These are phyloP conservation scores for Puya raimondii DNA, from an alignment of 176 grass and related monocot genomes.

Conservation along the genomic window DNA sequence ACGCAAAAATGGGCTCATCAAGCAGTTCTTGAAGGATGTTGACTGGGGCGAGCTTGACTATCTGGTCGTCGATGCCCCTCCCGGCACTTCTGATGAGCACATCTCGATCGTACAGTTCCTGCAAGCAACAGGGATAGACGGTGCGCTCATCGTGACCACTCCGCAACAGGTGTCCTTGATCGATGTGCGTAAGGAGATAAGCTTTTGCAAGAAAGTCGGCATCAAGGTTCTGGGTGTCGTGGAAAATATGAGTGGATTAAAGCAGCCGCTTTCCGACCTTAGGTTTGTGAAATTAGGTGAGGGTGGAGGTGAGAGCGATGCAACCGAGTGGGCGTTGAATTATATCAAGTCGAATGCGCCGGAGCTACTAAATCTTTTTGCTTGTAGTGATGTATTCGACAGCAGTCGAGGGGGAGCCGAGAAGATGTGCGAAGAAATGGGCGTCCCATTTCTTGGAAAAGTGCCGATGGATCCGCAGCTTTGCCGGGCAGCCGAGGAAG, in stretches of 20 bases:
- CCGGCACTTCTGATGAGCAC: slow-evolving; percentile 70
- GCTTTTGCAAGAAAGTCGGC: slow-evolving; percentile 76
- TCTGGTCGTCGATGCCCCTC: slow-evolving; percentile 62
- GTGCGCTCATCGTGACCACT: slow-evolving; percentile 77
- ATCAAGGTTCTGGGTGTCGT: slow-evolving; percentile 53
- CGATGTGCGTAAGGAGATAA: slow-evolving; percentile 63
- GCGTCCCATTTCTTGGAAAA: slow-evolving; percentile 78
- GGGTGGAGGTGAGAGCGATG: slow-evolving; percentile 37
- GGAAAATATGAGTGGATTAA: slow-evolving; percentile 76
- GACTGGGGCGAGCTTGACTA: slow-evolving; percentile 78
- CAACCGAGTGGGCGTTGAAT: slow-evolving; percentile 39
- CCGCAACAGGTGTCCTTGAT: slow-evolving; percentile 76
- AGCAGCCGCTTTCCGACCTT: slow-evolving; percentile 43
- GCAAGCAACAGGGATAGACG: slow-evolving; percentile 66
- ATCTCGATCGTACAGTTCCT: slow-evolving; percentile 96
- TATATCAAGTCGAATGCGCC: slow-evolving; percentile 64
- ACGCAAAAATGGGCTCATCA: slow-evolving; percentile 67
- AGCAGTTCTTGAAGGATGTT: slow-evolving; percentile 80
- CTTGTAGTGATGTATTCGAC: slow-evolving; percentile 80
- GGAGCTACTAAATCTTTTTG: slow-evolving; percentile 44
- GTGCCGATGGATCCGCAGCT: slow-evolving; percentile 87
- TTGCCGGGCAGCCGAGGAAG: slow-evolving; percentile 90
- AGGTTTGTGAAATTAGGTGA: slow-evolving; percentile 42
- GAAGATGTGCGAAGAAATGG: slow-evolving; percentile 82
- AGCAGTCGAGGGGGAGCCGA: slow-evolving; percentile 60